These are phyloP conservation scores for Vicia villosa DNA, from an alignment of 306 rosid species.

Conservation along the genomic window DNA sequence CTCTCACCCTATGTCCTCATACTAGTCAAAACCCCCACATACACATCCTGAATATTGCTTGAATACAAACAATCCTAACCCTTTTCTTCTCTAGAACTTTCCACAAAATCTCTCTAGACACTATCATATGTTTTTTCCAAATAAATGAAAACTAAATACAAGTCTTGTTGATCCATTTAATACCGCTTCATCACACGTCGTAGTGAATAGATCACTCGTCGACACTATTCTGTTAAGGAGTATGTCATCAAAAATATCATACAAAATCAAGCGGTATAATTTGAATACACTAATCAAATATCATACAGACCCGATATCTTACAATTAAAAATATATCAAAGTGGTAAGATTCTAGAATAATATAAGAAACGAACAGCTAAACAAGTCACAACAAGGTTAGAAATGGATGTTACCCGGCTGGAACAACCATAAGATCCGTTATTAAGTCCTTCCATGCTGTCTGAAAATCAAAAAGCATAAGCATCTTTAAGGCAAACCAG, in stretches of 20 bases:
- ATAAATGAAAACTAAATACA: too few species aligned
- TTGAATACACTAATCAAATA: slow-evolving; percentile 9
- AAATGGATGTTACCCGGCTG: slow-evolving; percentile 69
- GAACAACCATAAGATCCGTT: slow-evolving; percentile 88
- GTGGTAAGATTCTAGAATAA: slow-evolving; percentile 22
- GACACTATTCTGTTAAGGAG: background rate
- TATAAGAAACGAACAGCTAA: slow-evolving; percentile 24
- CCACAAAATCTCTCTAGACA: too few species aligned
- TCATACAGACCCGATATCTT: slow-evolving; percentile 19
- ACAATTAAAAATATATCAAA: slow-evolving; percentile 3
- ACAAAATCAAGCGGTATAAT: background rate
- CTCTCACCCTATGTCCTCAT: too few species aligned
- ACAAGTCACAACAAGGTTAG: slow-evolving; percentile 29
- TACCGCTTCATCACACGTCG: too few species aligned
- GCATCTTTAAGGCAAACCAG: slow-evolving; percentile 28
- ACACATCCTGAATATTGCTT: too few species aligned
- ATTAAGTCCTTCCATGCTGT: slow-evolving; percentile 83
- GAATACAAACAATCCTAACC: too few species aligned
- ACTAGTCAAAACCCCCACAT: too few species aligned
- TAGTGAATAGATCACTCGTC: too few species aligned
- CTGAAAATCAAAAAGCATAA: slow-evolving; percentile 51
- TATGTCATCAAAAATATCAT: background rate
- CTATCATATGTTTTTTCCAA: too few species aligned
- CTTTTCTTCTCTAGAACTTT: too few species aligned
- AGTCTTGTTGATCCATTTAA: too few species aligned